Evolutionary conservation across 495 filamentous ascomycete genomes (phyloP).

Genomic region (Jackrogersella minutella): DNA sequence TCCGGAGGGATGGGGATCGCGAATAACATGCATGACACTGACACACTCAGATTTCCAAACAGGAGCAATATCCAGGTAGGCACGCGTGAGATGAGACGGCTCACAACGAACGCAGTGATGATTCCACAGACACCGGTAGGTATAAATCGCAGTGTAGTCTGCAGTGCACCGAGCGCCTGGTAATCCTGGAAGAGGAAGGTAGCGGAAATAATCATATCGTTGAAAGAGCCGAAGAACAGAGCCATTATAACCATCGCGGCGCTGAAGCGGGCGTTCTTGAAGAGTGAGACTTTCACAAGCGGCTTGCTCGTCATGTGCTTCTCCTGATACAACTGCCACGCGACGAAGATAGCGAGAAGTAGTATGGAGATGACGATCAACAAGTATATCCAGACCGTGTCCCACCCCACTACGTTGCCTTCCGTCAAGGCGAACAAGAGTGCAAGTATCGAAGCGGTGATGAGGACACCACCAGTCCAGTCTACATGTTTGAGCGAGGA

Average conservation of each 20-base stretch:
- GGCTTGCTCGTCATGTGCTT: slow-evolving; percentile 52
- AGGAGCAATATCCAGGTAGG: slow-evolving; percentile 62
- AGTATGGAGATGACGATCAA: slow-evolving; percentile 69
- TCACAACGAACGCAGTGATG: slow-evolving; percentile 58
- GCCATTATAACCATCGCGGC: slow-evolving; percentile 67
- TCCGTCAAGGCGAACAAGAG: slow-evolving; percentile 70
- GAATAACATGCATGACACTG: slow-evolving; percentile 61
- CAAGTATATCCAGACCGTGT: slow-evolving; percentile 68
- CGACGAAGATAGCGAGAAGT: slow-evolving; percentile 65
- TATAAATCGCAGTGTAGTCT: slow-evolving; percentile 69
- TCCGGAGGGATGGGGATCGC: slow-evolving; percentile 61
- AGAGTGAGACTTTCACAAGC: slow-evolving; percentile 67
- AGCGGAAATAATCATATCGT: slow-evolving; percentile 65
- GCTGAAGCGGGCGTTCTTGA: slow-evolving; percentile 60
- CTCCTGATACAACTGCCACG: slow-evolving; percentile 71
- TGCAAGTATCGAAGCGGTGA: slow-evolving; percentile 68
- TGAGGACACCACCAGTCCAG: slow-evolving; percentile 68
- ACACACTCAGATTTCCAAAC: slow-evolving; percentile 58
- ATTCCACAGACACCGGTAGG: slow-evolving; percentile 65
- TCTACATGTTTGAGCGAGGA: slow-evolving; percentile 61
- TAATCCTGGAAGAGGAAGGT: slow-evolving; percentile 72
- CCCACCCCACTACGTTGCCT: slow-evolving; percentile 73
- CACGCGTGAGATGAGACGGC: slow-evolving; percentile 61
- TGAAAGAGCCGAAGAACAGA: slow-evolving; percentile 67
- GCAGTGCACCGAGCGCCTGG: slow-evolving; percentile 59